These are phyloP conservation scores for Phytophthora sansomeana DNA, from an alignment of 352 stramenopile species.

Conservation along the genomic window DNA sequence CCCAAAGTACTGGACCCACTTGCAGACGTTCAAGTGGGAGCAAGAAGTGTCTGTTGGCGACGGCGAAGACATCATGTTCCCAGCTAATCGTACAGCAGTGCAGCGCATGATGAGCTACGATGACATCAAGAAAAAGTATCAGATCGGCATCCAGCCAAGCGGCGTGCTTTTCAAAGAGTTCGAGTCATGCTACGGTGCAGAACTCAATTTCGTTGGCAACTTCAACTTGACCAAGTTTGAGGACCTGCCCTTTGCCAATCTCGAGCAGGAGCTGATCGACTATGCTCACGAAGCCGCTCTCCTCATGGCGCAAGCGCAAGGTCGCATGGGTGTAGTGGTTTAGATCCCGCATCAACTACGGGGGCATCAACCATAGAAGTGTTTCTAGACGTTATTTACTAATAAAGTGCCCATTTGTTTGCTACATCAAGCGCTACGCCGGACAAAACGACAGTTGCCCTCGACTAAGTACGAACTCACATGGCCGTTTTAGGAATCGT, in stretches of 20 bases:
- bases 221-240: slow-evolving; percentile 57
- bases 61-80: slow-evolving; percentile 14
- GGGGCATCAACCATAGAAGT: slow-evolving; percentile 24
- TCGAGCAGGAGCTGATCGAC: slow-evolving; percentile 57
- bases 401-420: slow-evolving; percentile 17
- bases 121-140: slow-evolving; percentile 54
- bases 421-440: neutral
- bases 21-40: slow-evolving; percentile 58
- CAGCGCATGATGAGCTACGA: slow-evolving; percentile 51
- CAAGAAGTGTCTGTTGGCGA: slow-evolving; percentile 4
- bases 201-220: slow-evolving; percentile 39
- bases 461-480: slow-evolving; percentile 21
- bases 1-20: slow-evolving; percentile 48
- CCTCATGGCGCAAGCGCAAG: slow-evolving; percentile 29
- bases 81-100: slow-evolving; percentile 26
- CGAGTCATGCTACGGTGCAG: slow-evolving; percentile 58
- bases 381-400: slow-evolving; percentile 37
- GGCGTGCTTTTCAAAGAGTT: slow-evolving; percentile 58
- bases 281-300: slow-evolving; percentile 61
- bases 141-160: slow-evolving; percentile 52
- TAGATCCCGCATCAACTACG: slow-evolving; percentile 6
- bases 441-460: neutral
- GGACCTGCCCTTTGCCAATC: slow-evolving; percentile 49
- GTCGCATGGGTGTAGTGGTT: slow-evolving; percentile 17
- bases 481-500: slow-evolving; percentile 5